Evolutionary conservation across 768 basidiomycete species (phyloP).

Genomic region (Lentinula sp.): DNA sequence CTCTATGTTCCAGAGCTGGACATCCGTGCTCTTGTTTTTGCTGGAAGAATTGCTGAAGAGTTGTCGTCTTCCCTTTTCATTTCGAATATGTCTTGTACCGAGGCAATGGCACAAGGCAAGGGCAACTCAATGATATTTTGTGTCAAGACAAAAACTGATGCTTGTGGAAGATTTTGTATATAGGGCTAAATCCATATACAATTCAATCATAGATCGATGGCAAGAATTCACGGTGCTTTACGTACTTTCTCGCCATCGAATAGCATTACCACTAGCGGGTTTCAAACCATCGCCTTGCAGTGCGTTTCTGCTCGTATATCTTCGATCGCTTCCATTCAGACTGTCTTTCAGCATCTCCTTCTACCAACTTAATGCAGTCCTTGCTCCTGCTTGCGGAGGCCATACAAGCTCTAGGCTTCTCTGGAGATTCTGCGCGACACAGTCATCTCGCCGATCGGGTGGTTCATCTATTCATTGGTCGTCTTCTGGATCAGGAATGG

Average conservation of each 20-base stretch:
- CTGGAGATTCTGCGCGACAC: conserved; percentile 29
- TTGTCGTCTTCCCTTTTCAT: conserved; percentile 40
- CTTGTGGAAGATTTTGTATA: conserved; percentile 41
- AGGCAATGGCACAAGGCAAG: conserved; percentile 30
- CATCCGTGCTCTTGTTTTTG: conserved; percentile 35
- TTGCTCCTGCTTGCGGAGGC: conserved; percentile 48
- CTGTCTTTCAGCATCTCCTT: conserved; percentile 38
- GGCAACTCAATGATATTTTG: neutral
- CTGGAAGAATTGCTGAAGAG: conserved; percentile 45
- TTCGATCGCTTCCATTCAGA: neutral
- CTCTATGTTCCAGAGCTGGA: conserved; percentile 12
- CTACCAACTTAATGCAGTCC: conserved; percentile 42
- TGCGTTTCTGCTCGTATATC: conserved; percentile 10
- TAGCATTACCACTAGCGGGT: conserved; percentile 10
- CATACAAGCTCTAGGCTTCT: conserved; percentile 50
- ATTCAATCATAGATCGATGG: conserved; percentile 50
- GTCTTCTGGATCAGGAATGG: conserved; percentile 24
- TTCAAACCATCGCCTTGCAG: conserved; percentile 16
- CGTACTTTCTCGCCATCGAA: conserved; percentile 23
- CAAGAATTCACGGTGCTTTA: conserved; percentile 32
- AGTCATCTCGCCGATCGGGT: conserved; percentile 30
- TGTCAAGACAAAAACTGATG: neutral
- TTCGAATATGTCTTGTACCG: conserved; percentile 35
- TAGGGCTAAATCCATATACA: conserved; percentile 33
- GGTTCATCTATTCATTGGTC: conserved; percentile 31